Evolutionary conservation across 768 basidiomycete genomes (phyloP), one percentile per base, ranked within the genome.

Genomic region (Clavulina sp.): DNA sequence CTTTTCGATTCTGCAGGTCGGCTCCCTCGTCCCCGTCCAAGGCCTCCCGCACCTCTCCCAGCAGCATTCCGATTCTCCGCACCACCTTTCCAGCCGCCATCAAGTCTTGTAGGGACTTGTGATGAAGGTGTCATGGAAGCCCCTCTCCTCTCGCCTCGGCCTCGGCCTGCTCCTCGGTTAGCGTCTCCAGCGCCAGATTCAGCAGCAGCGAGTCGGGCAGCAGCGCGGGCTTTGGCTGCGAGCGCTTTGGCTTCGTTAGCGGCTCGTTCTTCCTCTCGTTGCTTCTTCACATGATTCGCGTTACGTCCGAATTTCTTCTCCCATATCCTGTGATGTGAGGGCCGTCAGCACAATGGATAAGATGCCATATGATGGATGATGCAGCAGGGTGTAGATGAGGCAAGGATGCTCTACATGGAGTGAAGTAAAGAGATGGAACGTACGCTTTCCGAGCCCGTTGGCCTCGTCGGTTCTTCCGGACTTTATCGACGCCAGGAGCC

Each of bases 381-480:
- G 30, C 23, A 4, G 41, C 26, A 29, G 48, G 26, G 21, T 50
- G 19, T 32, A 18, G 33, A 38, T 23, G 41, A 52, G 50, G 36
- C 32, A 33, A 38, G n/a, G 7, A 50, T 26, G 36, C 48, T 48
- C 21, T 23, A 43, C 21, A 34, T 26, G 41, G 24, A 6, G 47
- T 4, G 18, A 41, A 5, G 52, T 46, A 26, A 53, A 31, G 16
- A 5, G 46, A 51, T 43, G n/a, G n/a, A n/a, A 44, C 92, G 74
- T 64, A 95, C 95, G 84, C 85, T 68, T 82, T 72, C 54, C 95
- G 72, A n/a, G 93, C 93, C 47, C 91, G 68, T 64, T 99, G 95
- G 29, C 93, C 95, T 34, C 91, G 72, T 51, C 93, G 68, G 59
- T 99, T 92, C 69, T 84, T 96, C 69, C 79, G 80, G 44, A 70